These are phyloP conservation scores for Saccharomycopsis guyanensis DNA, from an alignment of 805 yeast genomes.

Conservation along the genomic window DNA sequence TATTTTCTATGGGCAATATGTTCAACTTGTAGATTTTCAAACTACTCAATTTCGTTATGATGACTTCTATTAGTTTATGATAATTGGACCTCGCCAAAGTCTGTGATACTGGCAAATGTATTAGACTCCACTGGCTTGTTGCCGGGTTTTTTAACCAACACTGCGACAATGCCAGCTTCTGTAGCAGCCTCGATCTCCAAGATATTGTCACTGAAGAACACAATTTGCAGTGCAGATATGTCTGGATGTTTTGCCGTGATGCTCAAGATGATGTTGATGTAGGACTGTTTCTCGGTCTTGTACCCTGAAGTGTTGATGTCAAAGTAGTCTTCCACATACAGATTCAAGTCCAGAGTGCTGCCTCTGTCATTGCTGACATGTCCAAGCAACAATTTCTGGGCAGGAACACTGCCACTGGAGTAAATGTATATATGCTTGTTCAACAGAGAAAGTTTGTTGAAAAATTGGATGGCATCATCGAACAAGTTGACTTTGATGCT, in stretches of 20 bases:
- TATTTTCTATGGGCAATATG: too few species aligned
- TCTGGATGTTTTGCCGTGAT: slow-evolving; percentile 30
- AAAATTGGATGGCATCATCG: slow-evolving; percentile 56
- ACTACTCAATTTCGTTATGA: background rate
- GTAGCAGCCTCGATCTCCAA: slow-evolving; percentile 71
- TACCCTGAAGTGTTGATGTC: slow-evolving; percentile 82
- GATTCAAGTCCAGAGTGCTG: slow-evolving; percentile 40
- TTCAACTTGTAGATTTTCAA: too few species aligned
- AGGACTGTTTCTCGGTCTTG: slow-evolving; percentile 52
- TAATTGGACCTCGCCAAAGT: background rate
- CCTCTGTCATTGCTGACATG: slow-evolving; percentile 42
- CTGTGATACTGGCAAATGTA: slow-evolving; percentile 28
- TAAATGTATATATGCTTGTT: slow-evolving; percentile 52
- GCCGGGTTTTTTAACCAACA: slow-evolving; percentile 66
- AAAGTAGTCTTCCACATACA: slow-evolving; percentile 55
- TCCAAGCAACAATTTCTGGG: slow-evolving; percentile 71
- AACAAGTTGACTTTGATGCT: slow-evolving; percentile 71
- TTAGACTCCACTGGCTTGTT: slow-evolving; percentile 42
- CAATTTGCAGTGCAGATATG: slow-evolving; percentile 25
- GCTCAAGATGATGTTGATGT: slow-evolving; percentile 42
- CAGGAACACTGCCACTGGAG: slow-evolving; percentile 84
- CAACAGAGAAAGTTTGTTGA: slow-evolving; percentile 34
- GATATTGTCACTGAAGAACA: slow-evolving; percentile 77
- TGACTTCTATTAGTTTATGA: background rate
- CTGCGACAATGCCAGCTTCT: slow-evolving; percentile 51